Evolutionary conservation across 2,329 filamentous ascomycete genomes (phyloP), one percentile per base, ranked within the genome.

Genomic region (Nigrospora osmanthi): DNA sequence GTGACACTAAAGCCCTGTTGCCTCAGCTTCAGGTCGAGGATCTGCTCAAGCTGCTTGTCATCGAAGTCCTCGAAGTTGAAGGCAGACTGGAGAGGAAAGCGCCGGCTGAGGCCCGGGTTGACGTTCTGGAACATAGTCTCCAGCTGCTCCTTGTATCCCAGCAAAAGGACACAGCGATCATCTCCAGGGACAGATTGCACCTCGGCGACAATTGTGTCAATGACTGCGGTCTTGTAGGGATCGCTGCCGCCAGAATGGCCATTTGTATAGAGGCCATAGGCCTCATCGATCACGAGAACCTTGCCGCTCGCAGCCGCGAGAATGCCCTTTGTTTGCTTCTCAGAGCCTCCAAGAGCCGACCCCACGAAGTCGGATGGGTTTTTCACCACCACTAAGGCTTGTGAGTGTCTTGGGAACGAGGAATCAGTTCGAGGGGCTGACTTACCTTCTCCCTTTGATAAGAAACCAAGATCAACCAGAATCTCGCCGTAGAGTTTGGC

Each of bases 271-370:
- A 91, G 68, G 32, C 80, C 79, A 50, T 91, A 90, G 0, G 86
- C 86, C 56, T 93, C 87, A 49, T 91, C 87, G 3, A 91, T 89
- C 13, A 91, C 77, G 0, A 91, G 71, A 0, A 90, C 84, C 51
- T 90, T 91, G 0, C 87, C 87, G 0, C 74, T 51, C 0, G 83
- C 80, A 0, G 80, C 66, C 0, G 76, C 78, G 0, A 91, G 68
- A 7, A 90, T 89, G 0, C 69, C 81, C 51, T 87, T 90, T 0
- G 86, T 90, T 32, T 81, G 78, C 2, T 73, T 68, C 58, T 91
- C 86, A 0, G 86, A 89, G 2, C 73, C 67, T 0, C 87, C 87
- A 0, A 91, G 49, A 0, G 57, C 68, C 10, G 61, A 63, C 0
- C 84, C 85, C 1, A 89, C 66, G 53, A 91, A 90, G 52, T 91